Percentiles rank a stretch among this genome's conserved stretches.
Conservation (phyloP, 2,329 filamentous ascomycete genomes). For the Nothomitra cinnamomea region DNA sequence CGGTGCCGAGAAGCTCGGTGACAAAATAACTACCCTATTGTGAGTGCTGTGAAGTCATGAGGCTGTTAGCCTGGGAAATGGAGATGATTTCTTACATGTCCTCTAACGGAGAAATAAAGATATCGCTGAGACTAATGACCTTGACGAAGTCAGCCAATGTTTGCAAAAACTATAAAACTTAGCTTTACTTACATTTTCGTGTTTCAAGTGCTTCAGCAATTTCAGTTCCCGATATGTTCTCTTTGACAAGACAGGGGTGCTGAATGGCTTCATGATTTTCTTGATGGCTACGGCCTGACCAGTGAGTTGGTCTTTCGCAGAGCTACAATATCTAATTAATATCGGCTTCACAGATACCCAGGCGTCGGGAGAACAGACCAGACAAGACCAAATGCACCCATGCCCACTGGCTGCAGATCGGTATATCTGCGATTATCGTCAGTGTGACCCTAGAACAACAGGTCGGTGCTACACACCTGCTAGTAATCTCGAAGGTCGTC, state of each 20-base stretch:
- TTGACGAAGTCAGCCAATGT: constrained; percentile 18
- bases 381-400: constrained; percentile 96
- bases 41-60: constrained; percentile 11
- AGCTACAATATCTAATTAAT: constrained; percentile 36
- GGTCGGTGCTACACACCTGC: constrained; percentile 44
- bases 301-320: constrained; percentile 93
- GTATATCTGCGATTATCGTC: constrained; percentile 55
- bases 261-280: constrained; percentile 99
- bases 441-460: not conserved
- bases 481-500: constrained; percentile 98
- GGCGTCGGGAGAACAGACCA: constrained; percentile 40
- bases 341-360: constrained; percentile 6
- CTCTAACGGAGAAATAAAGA: constrained; percentile 97
- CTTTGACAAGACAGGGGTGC: constrained; percentile 95
- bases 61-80: constrained; percentile 8
- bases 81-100: constrained; percentile 60
- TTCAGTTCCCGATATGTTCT: constrained; percentile 95
- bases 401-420: constrained; percentile 93
- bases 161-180: not conserved
- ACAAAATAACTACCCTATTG: constrained; percentile 67
- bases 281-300: constrained; percentile 95
- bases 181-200: constrained; percentile 70
- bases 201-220: constrained; percentile 85
- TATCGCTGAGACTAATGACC: constrained; percentile 97
- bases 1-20: constrained; percentile 90